Conservation (phyloP, 805 yeast genomes). For the Wickerhamomyces kurtzmanii region DNA sequence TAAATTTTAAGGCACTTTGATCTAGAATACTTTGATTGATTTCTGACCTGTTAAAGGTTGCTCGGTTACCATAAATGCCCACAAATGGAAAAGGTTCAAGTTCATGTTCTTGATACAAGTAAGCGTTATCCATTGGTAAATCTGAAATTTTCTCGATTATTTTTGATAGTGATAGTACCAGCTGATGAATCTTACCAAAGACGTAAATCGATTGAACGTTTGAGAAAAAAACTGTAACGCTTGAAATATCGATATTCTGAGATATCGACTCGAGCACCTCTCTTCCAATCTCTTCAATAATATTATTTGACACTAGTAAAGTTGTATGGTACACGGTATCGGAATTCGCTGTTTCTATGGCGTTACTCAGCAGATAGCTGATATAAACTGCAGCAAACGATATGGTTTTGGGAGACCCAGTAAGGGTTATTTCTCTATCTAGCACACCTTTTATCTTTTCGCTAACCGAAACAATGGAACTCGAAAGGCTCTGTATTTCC, state of each 20-base stretch:
- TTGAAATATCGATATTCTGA: conserved; percentile 5
- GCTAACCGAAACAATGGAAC: no score
- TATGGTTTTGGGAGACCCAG: no score
- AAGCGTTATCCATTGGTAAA: background rate
- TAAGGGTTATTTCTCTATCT: no score
- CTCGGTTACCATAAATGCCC: conserved; percentile 1
- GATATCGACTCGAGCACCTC: background rate
- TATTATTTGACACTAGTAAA: conserved; percentile 1
- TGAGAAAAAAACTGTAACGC: conserved; percentile 8
- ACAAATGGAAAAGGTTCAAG: conserved; percentile 6
- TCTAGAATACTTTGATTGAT: conserved; percentile 5
- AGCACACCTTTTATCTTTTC: no score
- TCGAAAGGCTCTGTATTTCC: no score
- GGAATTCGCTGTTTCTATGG: background rate
- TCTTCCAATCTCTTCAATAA: background rate
- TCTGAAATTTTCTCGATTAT: background rate
- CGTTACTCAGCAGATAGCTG: conserved; percentile 1
- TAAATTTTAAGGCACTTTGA: conserved; percentile 3
- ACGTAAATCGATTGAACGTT: conserved; percentile 6
- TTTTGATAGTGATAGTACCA: background rate
- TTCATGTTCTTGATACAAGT: background rate
- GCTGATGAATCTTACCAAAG: background rate
- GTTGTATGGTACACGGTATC: conserved; percentile 1
- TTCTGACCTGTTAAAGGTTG: conserved; percentile 2
- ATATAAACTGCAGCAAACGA: background rate